Base-by-base conservation (phyloP, 2,329 filamentous ascomycete genomes). In the Magnaporthiopsis poae region DNA sequence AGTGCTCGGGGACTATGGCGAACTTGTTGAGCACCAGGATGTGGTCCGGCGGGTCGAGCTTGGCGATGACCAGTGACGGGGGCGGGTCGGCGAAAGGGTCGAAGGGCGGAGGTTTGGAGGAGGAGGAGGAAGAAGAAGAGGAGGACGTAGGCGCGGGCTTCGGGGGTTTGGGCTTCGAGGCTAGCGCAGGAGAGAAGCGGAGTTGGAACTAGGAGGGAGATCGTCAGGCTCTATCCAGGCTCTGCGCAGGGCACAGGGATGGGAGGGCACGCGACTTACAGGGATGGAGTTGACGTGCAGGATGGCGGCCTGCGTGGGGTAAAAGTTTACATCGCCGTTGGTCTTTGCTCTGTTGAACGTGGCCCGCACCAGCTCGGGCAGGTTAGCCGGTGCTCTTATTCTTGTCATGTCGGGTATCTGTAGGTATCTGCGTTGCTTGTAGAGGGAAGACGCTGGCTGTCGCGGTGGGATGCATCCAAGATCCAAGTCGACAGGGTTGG, bases 21-120 rank as follows among this genome's bases (percentile, higher is more conserved):
- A 89, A 92, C 75, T 91, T 92, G 80, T 92, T 92, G 60, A 92
- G 79, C 1, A 92, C 85, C 60, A 91, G 80, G 67, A 82, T 81
- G 74, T 92, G 88, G 11, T 78, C 75, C 0, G 66, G 65, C 52
- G 36, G 36, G 39, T 21, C n/a, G 9, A 90, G 72, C 33, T 75
- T 74, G 21, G 82, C 75, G 61, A 87, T 75, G 56, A 88, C 78
- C 66, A 89, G 81, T 12, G 84, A 77, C 2, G 78, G 71, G 0
- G 81, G 75, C 0, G 88, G 88, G 68, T 85, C 80, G 46, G 84
- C 86, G 74, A 92, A 92, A 4, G 88, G 88, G 73, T 91, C 84
- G 71, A 83, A 80, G 2, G 78, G 78, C 64, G 46, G 46, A 13
- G 29, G 35, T 60, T 25, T 7, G 11, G 62, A 69, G 70, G 60